phyloP scores from a whole-genome alignment of 306 rosid genomes.

The Acmispon strigosus region DNA sequence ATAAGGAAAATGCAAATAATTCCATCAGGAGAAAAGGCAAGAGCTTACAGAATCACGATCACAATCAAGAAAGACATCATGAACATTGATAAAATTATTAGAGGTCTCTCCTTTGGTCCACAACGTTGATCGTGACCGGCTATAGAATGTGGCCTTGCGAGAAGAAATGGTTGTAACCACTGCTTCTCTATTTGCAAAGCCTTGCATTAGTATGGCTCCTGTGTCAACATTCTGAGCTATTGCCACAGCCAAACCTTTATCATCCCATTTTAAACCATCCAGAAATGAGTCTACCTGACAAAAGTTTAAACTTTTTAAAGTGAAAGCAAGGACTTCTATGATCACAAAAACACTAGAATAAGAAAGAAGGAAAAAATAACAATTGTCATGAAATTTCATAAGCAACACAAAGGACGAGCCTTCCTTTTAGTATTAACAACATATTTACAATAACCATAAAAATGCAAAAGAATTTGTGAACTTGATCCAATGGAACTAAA shows the following conservation, averaged over 20 bases:
- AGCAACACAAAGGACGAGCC: background rate
- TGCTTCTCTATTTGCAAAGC: constrained; percentile 83
- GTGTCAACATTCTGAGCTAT: constrained; percentile 91
- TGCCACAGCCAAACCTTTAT: constrained; percentile 81
- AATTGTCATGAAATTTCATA: constrained; percentile 3
- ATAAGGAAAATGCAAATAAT: background rate
- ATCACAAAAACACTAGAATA: background rate
- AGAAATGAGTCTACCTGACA: constrained; percentile 65
- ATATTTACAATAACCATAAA: background rate
- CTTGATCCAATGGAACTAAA: background rate
- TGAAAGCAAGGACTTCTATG: background rate
- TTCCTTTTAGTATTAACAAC: background rate
- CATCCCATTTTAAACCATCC: constrained; percentile 77
- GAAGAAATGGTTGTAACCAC: constrained; percentile 47
- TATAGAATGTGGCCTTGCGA: constrained; percentile 78
- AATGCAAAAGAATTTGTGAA: background rate
- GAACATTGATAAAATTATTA: constrained; percentile 78
- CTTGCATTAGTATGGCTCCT: constrained; percentile 91
- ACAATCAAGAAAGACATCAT: constrained; percentile 74
- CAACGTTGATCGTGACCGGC: constrained; percentile 69
- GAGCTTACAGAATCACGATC: constrained; percentile 81
- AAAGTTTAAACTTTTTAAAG: background rate
- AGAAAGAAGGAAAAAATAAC: background rate
- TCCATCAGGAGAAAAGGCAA: background rate
- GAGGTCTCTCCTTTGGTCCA: constrained; percentile 98